Base-by-base conservation (phyloP, 1,284 basidiomycete species). In the Leccinum subrobustum region DNA sequence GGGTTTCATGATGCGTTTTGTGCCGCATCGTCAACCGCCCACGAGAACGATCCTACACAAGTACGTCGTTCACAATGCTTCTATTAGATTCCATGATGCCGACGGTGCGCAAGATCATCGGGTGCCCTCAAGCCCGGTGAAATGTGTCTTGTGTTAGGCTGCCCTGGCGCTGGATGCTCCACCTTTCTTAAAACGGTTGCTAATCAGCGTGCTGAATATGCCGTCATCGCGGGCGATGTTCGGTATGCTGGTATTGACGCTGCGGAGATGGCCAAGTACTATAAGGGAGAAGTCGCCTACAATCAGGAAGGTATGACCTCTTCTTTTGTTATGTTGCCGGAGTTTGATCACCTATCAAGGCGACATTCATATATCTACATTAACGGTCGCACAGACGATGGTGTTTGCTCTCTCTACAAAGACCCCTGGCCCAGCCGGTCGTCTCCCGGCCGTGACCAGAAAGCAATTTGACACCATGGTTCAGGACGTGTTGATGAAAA, bases 261-360 rank as follows among this genome's bases (percentile, higher is more conserved):
- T 0, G 68, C 72, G 14, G 84, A 89, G 65, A 89, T 91, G 82
- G 79, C 78, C 2, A 85, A 85, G 64, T 72, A 78, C 60, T 91
- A 88, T 75, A 89, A 84, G 63, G 95, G 93, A 54, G 93, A 96
- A 75, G 91, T 93, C 12, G 86, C 89, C 16, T 96, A 94, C 75
- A 94, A 93, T 68, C 82, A 86, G 67, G 89, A 91, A 78, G 87
- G 87, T 84, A 61, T n/a, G 4, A 4, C 0, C 1, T 2, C 7
- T 42, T 6, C 2, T 48, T 12, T 11, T 23, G 25, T 58, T 3
- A 16, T 29, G n/a, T 23, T 27, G 1, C 47, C 25, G 1, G 47
- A 14, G 12, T 44, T 55, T 68, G 16, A 69, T 35, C 25, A 25
- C 18, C 27, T 27, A 6, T 52, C 6, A 35, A 71, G 92, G 87